phyloP scores from a whole-genome alignment of 2,329 filamentous ascomycete species.

The Cordyceps militaris region DNA sequence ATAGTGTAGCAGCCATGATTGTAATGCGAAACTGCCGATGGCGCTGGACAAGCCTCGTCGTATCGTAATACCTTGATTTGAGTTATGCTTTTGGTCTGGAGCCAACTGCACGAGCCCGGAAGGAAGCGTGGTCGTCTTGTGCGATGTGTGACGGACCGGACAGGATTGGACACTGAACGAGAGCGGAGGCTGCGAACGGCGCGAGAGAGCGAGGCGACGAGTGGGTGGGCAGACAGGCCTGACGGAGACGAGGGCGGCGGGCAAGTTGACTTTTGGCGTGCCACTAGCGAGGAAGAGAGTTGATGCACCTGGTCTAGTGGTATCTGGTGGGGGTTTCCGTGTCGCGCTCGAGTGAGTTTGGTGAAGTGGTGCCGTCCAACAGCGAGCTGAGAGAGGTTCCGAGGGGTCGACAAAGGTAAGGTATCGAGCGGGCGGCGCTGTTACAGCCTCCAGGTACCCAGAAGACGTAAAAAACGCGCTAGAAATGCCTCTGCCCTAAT shows the following conservation, averaged over 20 bases:
- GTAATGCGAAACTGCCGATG: background rate
- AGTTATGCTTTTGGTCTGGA: background rate
- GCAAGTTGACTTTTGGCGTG: background rate
- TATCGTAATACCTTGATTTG: background rate
- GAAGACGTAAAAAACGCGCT: slow-evolving; percentile 1
- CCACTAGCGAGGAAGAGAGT: background rate
- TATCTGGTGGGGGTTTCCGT: slow-evolving; percentile 4
- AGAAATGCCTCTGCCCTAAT: background rate
- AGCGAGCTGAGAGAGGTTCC: background rate
- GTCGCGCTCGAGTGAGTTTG: background rate
- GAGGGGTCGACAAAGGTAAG: background rate
- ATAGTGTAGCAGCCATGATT: background rate
- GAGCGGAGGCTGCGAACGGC: background rate
- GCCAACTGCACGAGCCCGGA: background rate
- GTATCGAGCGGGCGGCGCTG: background rate
- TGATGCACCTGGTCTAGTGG: slow-evolving; percentile 8
- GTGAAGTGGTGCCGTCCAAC: background rate
- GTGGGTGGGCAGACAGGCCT: background rate
- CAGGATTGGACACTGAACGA: background rate
- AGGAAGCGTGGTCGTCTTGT: background rate
- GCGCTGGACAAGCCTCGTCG: background rate
- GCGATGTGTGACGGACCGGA: background rate
- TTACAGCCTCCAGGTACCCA: background rate
- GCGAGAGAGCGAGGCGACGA: slow-evolving; percentile 12
- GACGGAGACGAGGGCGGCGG: background rate